Evolutionary conservation across 2,329 filamentous ascomycete genomes (phyloP), one percentile per base, ranked within the genome.

Genomic region (Lecanicillium sp.): DNA sequence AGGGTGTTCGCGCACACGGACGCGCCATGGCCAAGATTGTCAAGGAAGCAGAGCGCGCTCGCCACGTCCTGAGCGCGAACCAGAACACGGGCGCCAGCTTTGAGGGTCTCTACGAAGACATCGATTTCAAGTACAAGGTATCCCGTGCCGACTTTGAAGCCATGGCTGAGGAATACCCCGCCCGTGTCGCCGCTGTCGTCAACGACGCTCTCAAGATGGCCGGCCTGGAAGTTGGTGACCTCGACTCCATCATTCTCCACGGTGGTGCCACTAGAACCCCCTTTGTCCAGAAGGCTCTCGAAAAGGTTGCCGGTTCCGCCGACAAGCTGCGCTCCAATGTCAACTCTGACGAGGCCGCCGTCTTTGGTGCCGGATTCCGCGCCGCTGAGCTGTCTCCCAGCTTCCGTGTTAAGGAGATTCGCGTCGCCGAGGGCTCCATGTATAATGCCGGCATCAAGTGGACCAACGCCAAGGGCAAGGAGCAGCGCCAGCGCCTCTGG

Each of bases 391-490:
- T 98, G 50, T 96, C 89, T 68, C 90, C 91, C 33, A 91, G 87
- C 64, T 98, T 98, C 81, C 85, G 90, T 52, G 93, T 98, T 62
- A 98, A 97, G 76, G 93, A 97, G 62, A 98, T 98, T 55, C 79
- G 87, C 51, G 81, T 87, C 44, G 77, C 74, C n/a, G 93, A 98
- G 58, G 81, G 78, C 19, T 79, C 87, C 35, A 75, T 76, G 36
- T 96, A 93, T 63, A 73, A 83, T 2, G 78, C 86, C 23, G 82
- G 83, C 49, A 78, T 95, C 58, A 86, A 84, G 64, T 95, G 88
- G 79, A 79, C 72, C 30, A 73, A 72, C 51, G 74, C 79, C 49
- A 81, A 86, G 53, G 77, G 79, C 33, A 87, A 91, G 70, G 72
- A 80, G 44, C 80, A 84, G 60, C 81, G 84, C 58, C 88, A 95